These are phyloP conservation scores for Acorus gramineus DNA, from an alignment of 106 monocot species.

Conservation along the genomic window DNA sequence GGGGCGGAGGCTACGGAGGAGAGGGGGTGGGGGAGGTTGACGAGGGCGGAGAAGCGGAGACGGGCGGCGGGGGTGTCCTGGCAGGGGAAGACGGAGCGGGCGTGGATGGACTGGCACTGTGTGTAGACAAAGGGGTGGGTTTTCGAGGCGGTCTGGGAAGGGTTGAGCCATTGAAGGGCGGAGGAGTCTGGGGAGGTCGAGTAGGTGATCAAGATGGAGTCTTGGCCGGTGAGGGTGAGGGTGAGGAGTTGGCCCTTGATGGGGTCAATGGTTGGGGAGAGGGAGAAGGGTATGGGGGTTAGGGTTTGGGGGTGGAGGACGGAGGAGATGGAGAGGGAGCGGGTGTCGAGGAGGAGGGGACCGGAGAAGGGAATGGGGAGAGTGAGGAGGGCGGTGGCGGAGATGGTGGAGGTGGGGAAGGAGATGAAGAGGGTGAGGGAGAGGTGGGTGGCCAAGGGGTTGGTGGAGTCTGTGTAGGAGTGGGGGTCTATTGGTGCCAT, in stretches of 20 bases:
- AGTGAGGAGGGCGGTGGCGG: conserved; percentile 50
- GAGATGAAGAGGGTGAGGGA: conserved; percentile 70
- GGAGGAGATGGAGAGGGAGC: conserved; percentile 41
- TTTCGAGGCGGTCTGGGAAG: conserved; percentile 48
- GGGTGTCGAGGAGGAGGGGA: conserved; percentile 46
- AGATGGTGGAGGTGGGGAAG: conserved; percentile 63
- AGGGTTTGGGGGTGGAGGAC: conserved; percentile 25
- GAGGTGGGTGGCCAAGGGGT: conserved; percentile 49
- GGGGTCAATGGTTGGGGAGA: conserved; percentile 29
- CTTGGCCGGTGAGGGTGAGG: conserved; percentile 30
- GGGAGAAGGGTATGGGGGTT: conserved; percentile 13
- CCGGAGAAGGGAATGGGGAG: conserved; percentile 50
- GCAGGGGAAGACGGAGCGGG: conserved; percentile 93
- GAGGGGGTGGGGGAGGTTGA: conserved; percentile 61
- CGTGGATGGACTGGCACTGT: conserved; percentile 88
- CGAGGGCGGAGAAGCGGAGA: conserved; percentile 41
- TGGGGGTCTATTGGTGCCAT: conserved; percentile 84
- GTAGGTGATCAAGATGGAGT: conserved; percentile 50
- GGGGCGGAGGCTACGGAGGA: conserved; percentile 76
- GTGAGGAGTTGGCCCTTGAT: conserved; percentile 46
- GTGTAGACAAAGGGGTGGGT: conserved; percentile 74
- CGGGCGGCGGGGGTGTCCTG: conserved; percentile 96
- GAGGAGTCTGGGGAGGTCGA: conserved; percentile 61
- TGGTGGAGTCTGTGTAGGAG: conserved; percentile 48
- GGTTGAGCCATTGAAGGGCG: conserved; percentile 87